phyloP scores from a whole-genome alignment of 371 early-diverging fungal genomes.

The Mortierella sp. region DNA sequence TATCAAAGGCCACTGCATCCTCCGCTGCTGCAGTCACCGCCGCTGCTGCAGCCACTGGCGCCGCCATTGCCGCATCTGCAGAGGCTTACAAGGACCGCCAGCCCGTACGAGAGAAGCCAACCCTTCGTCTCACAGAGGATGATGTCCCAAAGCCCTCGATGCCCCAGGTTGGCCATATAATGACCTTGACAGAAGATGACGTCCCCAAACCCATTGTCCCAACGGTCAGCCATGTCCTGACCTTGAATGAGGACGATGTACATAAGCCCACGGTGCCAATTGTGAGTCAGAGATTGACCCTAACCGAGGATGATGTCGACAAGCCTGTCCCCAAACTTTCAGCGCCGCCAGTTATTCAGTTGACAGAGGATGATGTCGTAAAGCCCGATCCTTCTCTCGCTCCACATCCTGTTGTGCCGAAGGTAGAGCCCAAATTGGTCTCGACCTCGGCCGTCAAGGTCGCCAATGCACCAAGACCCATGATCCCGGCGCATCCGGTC shows the following conservation, averaged over 20 bases:
- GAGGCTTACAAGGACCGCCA: slow-evolving; percentile 11
- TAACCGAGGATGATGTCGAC: slow-evolving; percentile 38
- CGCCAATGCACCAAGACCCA: slow-evolving; percentile 10
- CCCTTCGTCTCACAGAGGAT: slow-evolving; percentile 6
- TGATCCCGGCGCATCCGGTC: slow-evolving; percentile 7
- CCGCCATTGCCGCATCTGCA: slow-evolving; percentile 1
- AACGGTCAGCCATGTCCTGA: slow-evolving; percentile 2
- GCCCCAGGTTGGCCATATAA: neutral
- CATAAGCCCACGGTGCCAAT: slow-evolving; percentile 20
- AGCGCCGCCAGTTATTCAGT: slow-evolving; percentile 5
- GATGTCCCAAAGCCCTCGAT: slow-evolving; percentile 6
- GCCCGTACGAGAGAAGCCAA: slow-evolving; percentile 7
- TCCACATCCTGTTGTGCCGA: slow-evolving; percentile 19
- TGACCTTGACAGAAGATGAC: slow-evolving; percentile 22
- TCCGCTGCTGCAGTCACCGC: slow-evolving; percentile 11
- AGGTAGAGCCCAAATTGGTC: slow-evolving; percentile 3
- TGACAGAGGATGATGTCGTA: slow-evolving; percentile 26
- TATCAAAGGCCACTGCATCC: neutral
- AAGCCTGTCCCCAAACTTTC: slow-evolving; percentile 14
- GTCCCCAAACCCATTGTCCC: slow-evolving; percentile 6
- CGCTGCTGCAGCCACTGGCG: neutral
- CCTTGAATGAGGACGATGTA: slow-evolving; percentile 34
- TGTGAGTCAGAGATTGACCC: slow-evolving; percentile 11
- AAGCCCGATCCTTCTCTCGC: slow-evolving; percentile 17
- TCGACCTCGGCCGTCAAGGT: slow-evolving; percentile 1